Conservation (phyloP, 768 basidiomycete genomes). For the Tephrocybe sp. region DNA sequence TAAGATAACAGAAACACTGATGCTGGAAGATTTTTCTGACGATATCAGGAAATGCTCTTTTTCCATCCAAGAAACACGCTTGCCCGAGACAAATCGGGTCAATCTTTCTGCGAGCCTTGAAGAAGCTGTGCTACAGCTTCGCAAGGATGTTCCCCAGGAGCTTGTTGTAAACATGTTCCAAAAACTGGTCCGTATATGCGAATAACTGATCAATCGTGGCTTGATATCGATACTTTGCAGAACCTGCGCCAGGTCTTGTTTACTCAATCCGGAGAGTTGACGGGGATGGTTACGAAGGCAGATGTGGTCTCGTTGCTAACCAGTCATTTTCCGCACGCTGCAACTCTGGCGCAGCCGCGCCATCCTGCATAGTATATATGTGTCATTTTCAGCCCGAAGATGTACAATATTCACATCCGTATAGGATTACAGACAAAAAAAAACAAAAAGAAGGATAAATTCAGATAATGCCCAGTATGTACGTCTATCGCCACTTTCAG, state of each 20-base stretch:
- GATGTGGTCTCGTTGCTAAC: constrained; percentile 64
- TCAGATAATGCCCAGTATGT: too few relatives aligned
- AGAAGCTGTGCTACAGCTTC: constrained; percentile 57
- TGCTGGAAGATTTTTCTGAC: constrained; percentile 28
- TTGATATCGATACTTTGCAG: constrained; percentile 30
- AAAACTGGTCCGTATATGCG: constrained; percentile 48
- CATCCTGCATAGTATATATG: constrained; percentile 3
- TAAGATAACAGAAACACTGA: constrained; percentile 24
- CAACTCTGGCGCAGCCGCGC: constrained; percentile 28
- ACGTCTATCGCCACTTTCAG: too few relatives aligned
- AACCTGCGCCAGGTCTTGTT: constrained; percentile 71
- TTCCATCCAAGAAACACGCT: constrained; percentile 28
- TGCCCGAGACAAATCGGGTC: constrained; percentile 28
- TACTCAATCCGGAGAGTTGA: constrained; percentile 56
- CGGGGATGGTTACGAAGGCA: constrained; percentile 68
- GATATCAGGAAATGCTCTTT: constrained; percentile 42
- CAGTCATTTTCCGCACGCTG: constrained; percentile 57
- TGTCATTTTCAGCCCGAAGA: background rate
- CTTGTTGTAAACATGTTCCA: constrained; percentile 75
- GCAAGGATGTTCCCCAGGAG: constrained; percentile 70
- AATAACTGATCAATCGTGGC: background rate
- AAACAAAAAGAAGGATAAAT: constrained; percentile 1
- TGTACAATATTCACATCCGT: constrained; percentile 10
- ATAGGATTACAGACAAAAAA: background rate
- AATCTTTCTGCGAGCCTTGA: constrained; percentile 42